Evolutionary conservation across 1,284 basidiomycete species (phyloP), one percentile per base, ranked within the genome.

Genomic region (Fistulinella cinereoalba): DNA sequence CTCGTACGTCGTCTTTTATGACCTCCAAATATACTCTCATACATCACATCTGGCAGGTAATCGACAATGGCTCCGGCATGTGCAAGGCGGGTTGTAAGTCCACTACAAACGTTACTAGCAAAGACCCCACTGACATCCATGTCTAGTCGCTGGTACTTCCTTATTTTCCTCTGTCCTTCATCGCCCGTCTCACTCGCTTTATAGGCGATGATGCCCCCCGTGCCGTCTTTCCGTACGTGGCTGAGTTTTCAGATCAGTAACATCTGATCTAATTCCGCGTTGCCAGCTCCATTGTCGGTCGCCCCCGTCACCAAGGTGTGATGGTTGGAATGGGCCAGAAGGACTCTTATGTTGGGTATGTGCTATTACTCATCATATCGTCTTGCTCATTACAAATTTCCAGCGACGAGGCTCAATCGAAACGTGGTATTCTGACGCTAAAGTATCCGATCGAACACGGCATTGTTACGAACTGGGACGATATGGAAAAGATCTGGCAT

Each of bases 381-480:
- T 13, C 1, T 28, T 8, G 18, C 41, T 49, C 28, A 54, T 46
- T 29, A 29, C 11, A 11, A 11, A 25, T 25, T n/a, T 25, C 3
- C 54, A 85, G 81, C 65, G 90, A 92, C 61, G 90, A 93, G 71
- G 90, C 89, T 36, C 90, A 92, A 72, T 88, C 88, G 43, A 93
- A 93, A 79, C 87, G 91, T 76, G 91, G 91, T 83, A 91, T 93
- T 72, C 75, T 94, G 53, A 92, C 88, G 53, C 79, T 93, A 72
- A 92, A 75, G 77, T 89, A 87, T 72, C 83, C 84, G 50, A 85
- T 85, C 43, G 78, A 81, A 65, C 80, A 82, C 65, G 81, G 81
- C 64, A 92, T 93, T 69, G 90, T 94, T 55, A 93, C 90, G 72
- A 92, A 94, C 82, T 93, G 91, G 91, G 88, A 91, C 64, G 88